These are phyloP conservation scores for Prunus padus DNA, from an alignment of 306 rosid genomes.

Conservation along the genomic window DNA sequence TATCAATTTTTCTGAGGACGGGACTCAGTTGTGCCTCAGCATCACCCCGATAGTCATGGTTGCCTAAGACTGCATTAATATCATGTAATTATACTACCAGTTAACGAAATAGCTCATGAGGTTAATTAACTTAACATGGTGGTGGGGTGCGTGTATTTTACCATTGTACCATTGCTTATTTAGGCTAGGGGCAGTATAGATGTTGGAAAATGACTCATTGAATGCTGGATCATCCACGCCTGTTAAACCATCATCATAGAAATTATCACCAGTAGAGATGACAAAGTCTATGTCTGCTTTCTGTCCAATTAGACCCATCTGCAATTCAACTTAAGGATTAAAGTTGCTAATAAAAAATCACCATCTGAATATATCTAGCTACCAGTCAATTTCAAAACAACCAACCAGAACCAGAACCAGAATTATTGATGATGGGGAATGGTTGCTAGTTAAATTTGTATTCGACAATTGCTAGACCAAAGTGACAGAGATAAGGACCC, in stretches of 20 bases:
- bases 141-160: constrained; percentile 10
- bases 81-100: not conserved
- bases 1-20: constrained; percentile 35
- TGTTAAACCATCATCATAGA: constrained; percentile 46
- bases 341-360: not conserved
- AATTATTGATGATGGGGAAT: not conserved
- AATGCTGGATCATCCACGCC: constrained; percentile 50
- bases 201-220: constrained; percentile 49
- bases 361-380: not conserved
- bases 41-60: constrained; percentile 85
- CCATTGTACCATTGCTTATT: constrained; percentile 59
- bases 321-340: not conserved
- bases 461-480: not conserved
- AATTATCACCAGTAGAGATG: constrained; percentile 73
- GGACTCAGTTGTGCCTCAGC: constrained; percentile 79
- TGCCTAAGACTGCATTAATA: constrained; percentile 61
- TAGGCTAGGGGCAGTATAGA: constrained; percentile 67
- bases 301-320: constrained; percentile 78
- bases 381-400: constrained; percentile 1
- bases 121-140: too few relatives aligned
- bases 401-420: not conserved
- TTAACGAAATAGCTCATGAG: too few relatives aligned
- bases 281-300: constrained; percentile 52
- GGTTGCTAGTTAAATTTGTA: not conserved
- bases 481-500: not conserved